Percentiles rank a stretch among this genome's conserved stretches.
These are phyloP conservation scores for Immersiporthe knoxdaviesiana DNA, from an alignment of 2,329 filamentous ascomycete genomes.

Conservation along the genomic window DNA sequence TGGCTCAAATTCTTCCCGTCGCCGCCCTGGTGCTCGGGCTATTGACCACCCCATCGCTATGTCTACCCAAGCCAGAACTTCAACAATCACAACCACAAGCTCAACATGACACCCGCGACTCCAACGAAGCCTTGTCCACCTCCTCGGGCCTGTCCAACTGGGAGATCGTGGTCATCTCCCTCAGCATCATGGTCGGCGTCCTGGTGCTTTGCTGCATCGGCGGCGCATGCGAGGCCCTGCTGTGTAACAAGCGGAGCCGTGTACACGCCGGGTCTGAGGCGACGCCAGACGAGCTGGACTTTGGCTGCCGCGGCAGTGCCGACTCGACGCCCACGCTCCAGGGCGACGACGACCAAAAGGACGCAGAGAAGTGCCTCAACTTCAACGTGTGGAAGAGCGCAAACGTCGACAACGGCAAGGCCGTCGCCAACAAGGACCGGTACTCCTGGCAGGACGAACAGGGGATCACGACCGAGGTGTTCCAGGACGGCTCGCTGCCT, in stretches of 20 bases:
- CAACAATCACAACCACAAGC: neutral
- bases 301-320: neutral
- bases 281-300: neutral
- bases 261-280: neutral
- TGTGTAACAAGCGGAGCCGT: conserved; percentile 17
- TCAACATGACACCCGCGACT: neutral
- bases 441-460: conserved; percentile 26
- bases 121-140: neutral
- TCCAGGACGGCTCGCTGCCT: conserved; percentile 18
- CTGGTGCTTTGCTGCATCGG: conserved; percentile 22
- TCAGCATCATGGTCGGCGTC: conserved; percentile 13
- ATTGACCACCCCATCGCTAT: neutral
- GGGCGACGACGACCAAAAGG: neutral
- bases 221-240: conserved; percentile 20
- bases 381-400: neutral
- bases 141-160: neutral
- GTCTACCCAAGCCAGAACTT: neutral
- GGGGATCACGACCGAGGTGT: conserved; percentile 14
- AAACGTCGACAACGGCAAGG: neutral
- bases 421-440: neutral
- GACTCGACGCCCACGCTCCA: neutral
- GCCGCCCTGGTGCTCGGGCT: neutral
- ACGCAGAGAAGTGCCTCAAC: neutral
- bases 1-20: neutral
- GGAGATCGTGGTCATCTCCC: conserved; percentile 14